Evolutionary conservation across 192 early-diverging fungal genomes (phyloP).

Genomic region (Chytriomyces hyalinus): DNA sequence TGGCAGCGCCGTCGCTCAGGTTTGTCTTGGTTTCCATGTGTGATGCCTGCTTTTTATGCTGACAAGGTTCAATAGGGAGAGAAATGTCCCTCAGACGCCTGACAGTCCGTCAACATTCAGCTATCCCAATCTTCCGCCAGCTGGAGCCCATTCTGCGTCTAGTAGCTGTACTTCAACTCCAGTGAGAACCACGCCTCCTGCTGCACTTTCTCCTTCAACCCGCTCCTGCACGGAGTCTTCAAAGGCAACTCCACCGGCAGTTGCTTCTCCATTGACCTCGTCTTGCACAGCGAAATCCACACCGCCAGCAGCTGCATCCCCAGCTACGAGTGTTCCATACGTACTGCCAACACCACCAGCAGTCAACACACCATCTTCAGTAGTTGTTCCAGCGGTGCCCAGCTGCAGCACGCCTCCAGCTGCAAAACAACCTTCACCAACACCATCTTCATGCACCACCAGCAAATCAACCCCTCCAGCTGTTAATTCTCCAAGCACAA

Average conservation of each 20-base stretch:
- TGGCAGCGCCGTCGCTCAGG: not conserved
- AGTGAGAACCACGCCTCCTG: not conserved
- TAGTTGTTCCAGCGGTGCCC: constrained; percentile 1
- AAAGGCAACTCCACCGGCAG: not conserved
- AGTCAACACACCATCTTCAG: not conserved
- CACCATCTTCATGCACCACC: not conserved
- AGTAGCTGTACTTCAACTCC: not conserved
- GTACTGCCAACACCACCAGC: constrained; percentile 11
- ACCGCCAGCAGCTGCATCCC: too few relatives aligned
- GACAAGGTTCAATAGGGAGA: too few relatives aligned
- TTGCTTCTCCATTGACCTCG: not conserved
- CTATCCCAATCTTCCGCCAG: not conserved
- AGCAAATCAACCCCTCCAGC: not conserved
- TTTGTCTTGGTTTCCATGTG: not conserved
- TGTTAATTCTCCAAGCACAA: not conserved
- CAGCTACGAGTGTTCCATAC: not conserved
- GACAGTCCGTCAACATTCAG: too few relatives aligned
- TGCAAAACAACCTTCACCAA: not conserved
- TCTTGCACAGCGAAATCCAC: too few relatives aligned
- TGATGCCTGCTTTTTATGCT: not conserved
- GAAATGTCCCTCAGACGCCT: too few relatives aligned
- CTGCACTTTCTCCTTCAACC: too few relatives aligned
- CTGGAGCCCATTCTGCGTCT: too few relatives aligned
- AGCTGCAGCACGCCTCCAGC: not conserved
- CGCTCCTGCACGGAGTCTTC: too few relatives aligned